These are phyloP conservation scores for Cyberlindnera samutprakarnensis DNA, from an alignment of 805 yeast genomes.

Conservation along the genomic window DNA sequence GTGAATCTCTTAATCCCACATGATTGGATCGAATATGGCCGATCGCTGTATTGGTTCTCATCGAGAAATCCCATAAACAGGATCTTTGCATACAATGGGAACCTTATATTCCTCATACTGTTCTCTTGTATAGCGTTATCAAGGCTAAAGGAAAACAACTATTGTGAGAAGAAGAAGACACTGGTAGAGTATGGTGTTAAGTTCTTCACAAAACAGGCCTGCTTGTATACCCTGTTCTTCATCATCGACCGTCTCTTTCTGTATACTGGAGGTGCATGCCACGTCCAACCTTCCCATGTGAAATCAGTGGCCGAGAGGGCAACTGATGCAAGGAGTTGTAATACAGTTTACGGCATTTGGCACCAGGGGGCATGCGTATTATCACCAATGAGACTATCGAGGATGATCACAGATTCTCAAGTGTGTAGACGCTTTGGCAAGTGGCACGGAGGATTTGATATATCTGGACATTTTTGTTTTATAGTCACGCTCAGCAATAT, in stretches of 20 bases:
- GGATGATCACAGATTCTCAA: conserved; percentile 24
- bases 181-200: conserved; percentile 2
- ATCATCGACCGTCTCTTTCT: conserved; percentile 11
- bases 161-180: not conserved
- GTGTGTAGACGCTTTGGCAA: conserved; percentile 25
- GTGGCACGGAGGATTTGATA: conserved; percentile 47
- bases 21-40: not conserved
- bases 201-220: conserved; percentile 2
- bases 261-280: conserved; percentile 10
- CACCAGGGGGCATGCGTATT: conserved; percentile 10
- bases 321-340: conserved; percentile 5
- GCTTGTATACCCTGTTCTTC: conserved; percentile 6
- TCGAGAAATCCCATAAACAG: conserved; percentile 7
- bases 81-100: conserved; percentile 10
- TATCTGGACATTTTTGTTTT: conserved; percentile 46
- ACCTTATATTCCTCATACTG: conserved; percentile 3
- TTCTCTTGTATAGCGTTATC: conserved; percentile 1
- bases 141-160: not conserved
- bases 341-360: conserved; percentile 17
- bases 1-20: not conserved
- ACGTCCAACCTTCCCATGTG: not conserved
- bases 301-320: not conserved
- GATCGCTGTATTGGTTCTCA: conserved; percentile 10
- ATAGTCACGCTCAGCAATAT: conserved; percentile 35
- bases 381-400: conserved; percentile 7